Percentiles rank a stretch among this genome's conserved stretches.
Conservation (phyloP, 352 stramenopile species). For the Ophiocytium majus region DNA sequence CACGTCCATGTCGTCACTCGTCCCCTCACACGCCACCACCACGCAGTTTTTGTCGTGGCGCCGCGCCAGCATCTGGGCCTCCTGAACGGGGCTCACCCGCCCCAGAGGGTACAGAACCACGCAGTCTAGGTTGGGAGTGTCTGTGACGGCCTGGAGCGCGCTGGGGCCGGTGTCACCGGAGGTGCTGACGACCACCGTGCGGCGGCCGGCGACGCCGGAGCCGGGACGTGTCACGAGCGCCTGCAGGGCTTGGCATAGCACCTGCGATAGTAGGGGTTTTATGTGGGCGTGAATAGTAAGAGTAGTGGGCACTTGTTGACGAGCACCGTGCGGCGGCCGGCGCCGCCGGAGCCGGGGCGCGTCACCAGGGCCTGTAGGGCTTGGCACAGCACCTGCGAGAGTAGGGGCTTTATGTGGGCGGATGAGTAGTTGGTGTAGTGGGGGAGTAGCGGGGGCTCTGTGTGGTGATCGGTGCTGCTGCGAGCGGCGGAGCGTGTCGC, state of each 20-base stretch:
- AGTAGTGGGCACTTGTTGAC: too few relatives aligned
- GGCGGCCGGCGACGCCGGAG: not conserved
- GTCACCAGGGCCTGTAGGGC: not conserved
- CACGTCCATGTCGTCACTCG: constrained; percentile 46
- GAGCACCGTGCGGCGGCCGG: constrained; percentile 23
- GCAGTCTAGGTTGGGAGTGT: not conserved
- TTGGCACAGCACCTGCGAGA: constrained; percentile 16
- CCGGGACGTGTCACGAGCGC: not conserved
- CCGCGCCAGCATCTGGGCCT: constrained; percentile 42
- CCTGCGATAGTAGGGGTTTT: too few relatives aligned
- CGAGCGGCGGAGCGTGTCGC: not conserved
- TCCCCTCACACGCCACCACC: constrained; percentile 36
- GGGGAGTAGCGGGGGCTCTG: constrained; percentile 30
- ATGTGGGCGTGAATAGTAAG: too few relatives aligned
- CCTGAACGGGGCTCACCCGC: constrained; percentile 38
- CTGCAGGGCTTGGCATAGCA: constrained; percentile 13
- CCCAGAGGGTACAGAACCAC: constrained; percentile 40
- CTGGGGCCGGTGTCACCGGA: constrained; percentile 38
- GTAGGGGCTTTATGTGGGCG: too few relatives aligned
- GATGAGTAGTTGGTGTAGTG: too few relatives aligned
- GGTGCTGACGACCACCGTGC: constrained; percentile 37
- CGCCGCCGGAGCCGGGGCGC: not conserved
- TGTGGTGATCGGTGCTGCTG: not conserved
- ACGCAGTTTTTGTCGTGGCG: constrained; percentile 24
- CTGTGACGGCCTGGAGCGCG: constrained; percentile 29